phyloP scores from a whole-genome alignment of 208 protist species.

The Crithidia bombi region DNA sequence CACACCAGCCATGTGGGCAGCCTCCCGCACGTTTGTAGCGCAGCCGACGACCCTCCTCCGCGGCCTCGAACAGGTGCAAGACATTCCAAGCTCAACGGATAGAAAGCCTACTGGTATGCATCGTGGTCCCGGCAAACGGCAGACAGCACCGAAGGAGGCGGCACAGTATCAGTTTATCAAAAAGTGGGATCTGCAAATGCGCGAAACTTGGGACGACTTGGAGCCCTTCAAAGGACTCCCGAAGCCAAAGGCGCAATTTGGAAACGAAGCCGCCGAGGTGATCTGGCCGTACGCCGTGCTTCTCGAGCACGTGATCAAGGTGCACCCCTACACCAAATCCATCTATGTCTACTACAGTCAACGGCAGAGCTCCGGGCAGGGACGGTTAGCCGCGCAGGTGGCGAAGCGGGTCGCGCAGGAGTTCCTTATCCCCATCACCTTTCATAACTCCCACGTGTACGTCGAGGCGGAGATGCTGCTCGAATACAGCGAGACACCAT shows the following conservation, averaged over 20 bases:
- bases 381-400: slow-evolving; percentile 45
- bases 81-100: slow-evolving; percentile 84
- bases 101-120: slow-evolving; percentile 81
- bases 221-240: slow-evolving; percentile 90
- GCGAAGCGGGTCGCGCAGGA: slow-evolving; percentile 75
- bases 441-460: slow-evolving; percentile 94
- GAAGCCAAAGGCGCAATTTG: slow-evolving; percentile 88
- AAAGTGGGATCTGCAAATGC: slow-evolving; percentile 87
- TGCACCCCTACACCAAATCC: slow-evolving; percentile 93
- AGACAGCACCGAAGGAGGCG: slow-evolving; percentile 75
- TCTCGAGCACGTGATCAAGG: slow-evolving; percentile 82
- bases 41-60: slow-evolving; percentile 34
- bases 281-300: slow-evolving; percentile 90
- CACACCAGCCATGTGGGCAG: not conserved
- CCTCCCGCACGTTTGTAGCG: slow-evolving; percentile 22
- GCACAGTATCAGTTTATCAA: slow-evolving; percentile 84
- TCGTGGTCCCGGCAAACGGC: slow-evolving; percentile 85
- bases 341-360: slow-evolving; percentile 93
- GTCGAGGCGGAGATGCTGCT: slow-evolving; percentile 92
- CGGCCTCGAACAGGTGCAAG: slow-evolving; percentile 86
- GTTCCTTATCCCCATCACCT: slow-evolving; percentile 89
- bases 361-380: slow-evolving; percentile 56
- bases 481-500: slow-evolving; percentile 91
- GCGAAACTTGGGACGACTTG: slow-evolving; percentile 80
- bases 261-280: slow-evolving; percentile 90